phyloP scores from a whole-genome alignment of 306 rosid genomes.

The Medicago truncatula region MtrunA17r5.0-ANR NC_053045.1:44457001-44457500 shows the following conservation, averaged over 20 bases:
- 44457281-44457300: conserved; percentile 9
- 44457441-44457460: background rate
- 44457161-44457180: background rate
- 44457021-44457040: conserved; percentile 15
- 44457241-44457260: background rate
- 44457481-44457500: background rate
- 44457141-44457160: conserved; percentile 27
- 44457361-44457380: background rate
- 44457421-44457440: background rate
- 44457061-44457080: background rate
- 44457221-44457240: background rate
- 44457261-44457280: background rate
- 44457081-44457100: background rate
- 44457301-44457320: background rate
- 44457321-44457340: background rate
- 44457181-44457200: conserved; percentile 8
- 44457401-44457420: too few species aligned
- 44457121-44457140: conserved; percentile 11
- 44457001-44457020: background rate
- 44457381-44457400: background rate
- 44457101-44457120: conserved; percentile 24
- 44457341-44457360: background rate
- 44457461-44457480: background rate
- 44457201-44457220: conserved; percentile 3
- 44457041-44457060: conserved; percentile 11